phyloP scores from a whole-genome alignment of 225 moss, liverwort and hornwort genomes.

The Marchantia paleacea region DNA sequence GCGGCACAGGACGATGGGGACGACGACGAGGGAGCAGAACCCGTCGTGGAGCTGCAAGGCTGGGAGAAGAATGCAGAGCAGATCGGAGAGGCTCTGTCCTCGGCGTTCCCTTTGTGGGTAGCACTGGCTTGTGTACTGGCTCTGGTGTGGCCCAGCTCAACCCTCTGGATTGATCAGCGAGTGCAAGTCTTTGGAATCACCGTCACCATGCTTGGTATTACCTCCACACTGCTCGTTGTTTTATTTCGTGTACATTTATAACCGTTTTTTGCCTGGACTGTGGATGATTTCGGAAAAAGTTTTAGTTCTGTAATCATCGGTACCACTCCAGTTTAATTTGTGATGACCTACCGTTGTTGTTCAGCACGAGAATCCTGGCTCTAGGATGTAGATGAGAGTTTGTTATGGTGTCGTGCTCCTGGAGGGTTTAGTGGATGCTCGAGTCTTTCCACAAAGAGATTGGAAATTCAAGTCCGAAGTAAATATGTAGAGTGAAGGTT shows the following conservation, averaged over 20 bases:
- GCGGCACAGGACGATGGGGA: not conserved
- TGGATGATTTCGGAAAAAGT: too few relatives aligned
- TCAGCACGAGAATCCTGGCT: too few relatives aligned
- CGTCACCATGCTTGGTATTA: slow-evolving; percentile 77
- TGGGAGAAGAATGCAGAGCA: slow-evolving; percentile 50
- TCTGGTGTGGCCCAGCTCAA: slow-evolving; percentile 54
- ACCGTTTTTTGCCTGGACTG: not conserved
- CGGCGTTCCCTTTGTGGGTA: slow-evolving; percentile 87
- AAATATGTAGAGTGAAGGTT: too few relatives aligned
- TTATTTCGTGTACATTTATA: not conserved
- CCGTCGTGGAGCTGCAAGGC: slow-evolving; percentile 20
- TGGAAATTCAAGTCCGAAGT: too few relatives aligned
- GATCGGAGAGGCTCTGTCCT: slow-evolving; percentile 68
- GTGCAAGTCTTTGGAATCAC: slow-evolving; percentile 63
- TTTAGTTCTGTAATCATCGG: too few relatives aligned
- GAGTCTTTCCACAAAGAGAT: too few relatives aligned
- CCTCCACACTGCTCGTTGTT: not conserved
- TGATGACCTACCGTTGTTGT: too few relatives aligned
- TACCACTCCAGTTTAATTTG: too few relatives aligned
- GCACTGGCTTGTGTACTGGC: slow-evolving; percentile 54
- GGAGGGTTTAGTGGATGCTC: too few relatives aligned
- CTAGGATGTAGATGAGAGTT: too few relatives aligned
- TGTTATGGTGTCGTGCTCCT: too few relatives aligned
- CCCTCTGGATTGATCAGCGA: slow-evolving; percentile 62
- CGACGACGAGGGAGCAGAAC: not conserved